Base-by-base conservation (phyloP, 768 basidiomycete species). In the Tricholoma matsutake region DNA sequence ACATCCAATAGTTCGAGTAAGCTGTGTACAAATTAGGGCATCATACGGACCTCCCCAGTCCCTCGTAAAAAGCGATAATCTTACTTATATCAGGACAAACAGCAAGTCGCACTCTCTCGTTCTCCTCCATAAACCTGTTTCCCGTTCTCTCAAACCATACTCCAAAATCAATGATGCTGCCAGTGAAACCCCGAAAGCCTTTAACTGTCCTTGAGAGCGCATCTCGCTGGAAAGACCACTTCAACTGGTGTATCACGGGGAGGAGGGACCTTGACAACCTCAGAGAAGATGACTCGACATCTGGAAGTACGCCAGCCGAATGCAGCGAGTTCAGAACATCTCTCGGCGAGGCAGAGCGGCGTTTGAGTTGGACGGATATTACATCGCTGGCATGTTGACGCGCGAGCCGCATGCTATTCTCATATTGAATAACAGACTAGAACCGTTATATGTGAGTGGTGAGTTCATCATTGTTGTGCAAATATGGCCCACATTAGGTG, bases 171-270 rank as follows among this genome's bases (percentile, higher is more conserved):
- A 74, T 69, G 16, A 74, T 70, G 43, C 75, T 76, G 29, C 71
- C 69, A 31, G 59, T 60, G 3, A 69, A 63, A 54, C 66, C 68
- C 62, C 71, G 70, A 35, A 74, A 70, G 54, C 79, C 76, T 68
- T 85, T 82, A 58, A 89, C 77, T 61, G 82, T 71, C 69, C 79
- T 82, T 4, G 89, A 83, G 28, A 89, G 75, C 52, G 76, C 78
- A 67, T 91, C 90, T 11, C 80, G 78, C 67, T 86, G 84, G 53
- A 89, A 71, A 39, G 82, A 85, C 88, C 88, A 91, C 70, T 90
- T 91, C 62, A 91, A 78, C 68, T 82, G 77, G 59, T 83, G 85
- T 67, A 91, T 78, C 22, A 83, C 76, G 13, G 89, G 87, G 4
- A 90, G 73, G 25, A 92, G 78, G 7, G 81, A 78, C 29, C 86